A percentile compares a stretch with the other conserved stretches of the same genome.
phyloP scores from a whole-genome alignment of 495 filamentous ascomycete genomes.

The Gamarada debralockiae region DNA sequence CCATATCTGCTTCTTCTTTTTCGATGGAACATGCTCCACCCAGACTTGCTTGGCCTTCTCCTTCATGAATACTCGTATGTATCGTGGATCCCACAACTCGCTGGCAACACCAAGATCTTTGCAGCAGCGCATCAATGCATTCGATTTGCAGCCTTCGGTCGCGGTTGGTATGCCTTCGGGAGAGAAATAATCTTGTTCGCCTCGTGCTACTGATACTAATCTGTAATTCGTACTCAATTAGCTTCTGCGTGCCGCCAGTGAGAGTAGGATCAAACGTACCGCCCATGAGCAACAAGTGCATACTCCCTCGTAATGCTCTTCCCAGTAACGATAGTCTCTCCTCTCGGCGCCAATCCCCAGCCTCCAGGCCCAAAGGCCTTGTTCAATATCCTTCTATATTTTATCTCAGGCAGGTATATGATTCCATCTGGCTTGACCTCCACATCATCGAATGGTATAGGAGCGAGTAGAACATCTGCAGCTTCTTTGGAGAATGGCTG shows the following conservation, averaged over 20 bases:
- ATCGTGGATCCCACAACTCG: conserved; percentile 95
- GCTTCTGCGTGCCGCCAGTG: background rate
- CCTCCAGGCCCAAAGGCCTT: conserved; percentile 89
- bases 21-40: conserved; percentile 77
- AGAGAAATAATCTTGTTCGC: conserved; percentile 93
- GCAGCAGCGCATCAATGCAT: conserved; percentile 93
- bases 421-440: conserved; percentile 98
- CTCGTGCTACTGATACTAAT: conserved; percentile 86
- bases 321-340: conserved; percentile 85
- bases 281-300: conserved; percentile 82
- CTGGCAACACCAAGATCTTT: conserved; percentile 95
- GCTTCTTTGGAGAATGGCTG: conserved; percentile 74
- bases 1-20: conserved; percentile 87
- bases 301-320: conserved; percentile 93
- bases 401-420: conserved; percentile 96
- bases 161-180: conserved; percentile 94
- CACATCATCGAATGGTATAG: conserved; percentile 68
- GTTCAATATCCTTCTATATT: conserved; percentile 92
- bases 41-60: conserved; percentile 66
- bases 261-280: conserved; percentile 50
- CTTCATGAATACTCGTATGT: conserved; percentile 68
- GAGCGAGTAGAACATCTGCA: conserved; percentile 64
- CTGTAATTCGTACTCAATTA: conserved; percentile 36
- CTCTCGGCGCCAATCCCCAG: conserved; percentile 89
- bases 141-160: conserved; percentile 94